A percentile compares a stretch with the other conserved stretches of the same genome.
phyloP scores from a whole-genome alignment of 2,329 filamentous ascomycete species.

The Sordariomycetes sp. region DNA sequence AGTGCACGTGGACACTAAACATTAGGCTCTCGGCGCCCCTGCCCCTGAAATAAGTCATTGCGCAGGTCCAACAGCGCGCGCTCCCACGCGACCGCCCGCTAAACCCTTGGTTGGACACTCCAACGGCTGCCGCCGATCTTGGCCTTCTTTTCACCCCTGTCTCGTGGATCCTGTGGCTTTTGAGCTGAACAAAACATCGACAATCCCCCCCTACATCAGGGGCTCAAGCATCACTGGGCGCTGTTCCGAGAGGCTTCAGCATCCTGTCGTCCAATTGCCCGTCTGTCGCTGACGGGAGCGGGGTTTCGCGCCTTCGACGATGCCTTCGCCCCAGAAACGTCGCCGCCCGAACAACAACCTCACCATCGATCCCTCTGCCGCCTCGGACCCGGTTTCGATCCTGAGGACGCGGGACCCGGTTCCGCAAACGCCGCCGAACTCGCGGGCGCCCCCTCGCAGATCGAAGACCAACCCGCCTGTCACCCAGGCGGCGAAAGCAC shows the following conservation, averaged over 20 bases:
- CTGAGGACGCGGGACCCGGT: conserved; percentile 1
- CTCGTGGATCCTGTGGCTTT: neutral
- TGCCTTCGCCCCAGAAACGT: conserved; percentile 7
- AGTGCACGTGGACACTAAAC: too few species aligned
- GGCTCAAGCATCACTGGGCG: neutral
- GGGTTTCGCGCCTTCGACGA: neutral
- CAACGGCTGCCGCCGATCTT: neutral
- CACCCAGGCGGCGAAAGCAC: conserved; percentile 2
- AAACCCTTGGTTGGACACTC: too few species aligned
- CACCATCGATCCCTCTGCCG: conserved; percentile 8
- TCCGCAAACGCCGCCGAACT: conserved; percentile 1
- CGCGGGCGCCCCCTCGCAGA: neutral
- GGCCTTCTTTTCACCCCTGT: neutral
- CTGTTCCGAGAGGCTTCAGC: neutral
- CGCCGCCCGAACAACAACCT: conserved; percentile 12
- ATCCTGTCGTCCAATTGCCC: neutral
- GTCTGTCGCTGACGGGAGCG: neutral
- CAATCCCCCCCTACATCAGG: neutral
- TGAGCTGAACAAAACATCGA: neutral
- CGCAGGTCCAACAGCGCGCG: too few species aligned
- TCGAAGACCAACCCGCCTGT: conserved; percentile 5
- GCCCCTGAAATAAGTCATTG: too few species aligned
- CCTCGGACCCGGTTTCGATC: neutral
- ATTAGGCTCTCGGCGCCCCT: too few species aligned
- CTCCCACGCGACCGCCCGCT: too few species aligned